Base-by-base conservation (phyloP, 108 stramenopile species). In the Conticribra weissflogii region DNA sequence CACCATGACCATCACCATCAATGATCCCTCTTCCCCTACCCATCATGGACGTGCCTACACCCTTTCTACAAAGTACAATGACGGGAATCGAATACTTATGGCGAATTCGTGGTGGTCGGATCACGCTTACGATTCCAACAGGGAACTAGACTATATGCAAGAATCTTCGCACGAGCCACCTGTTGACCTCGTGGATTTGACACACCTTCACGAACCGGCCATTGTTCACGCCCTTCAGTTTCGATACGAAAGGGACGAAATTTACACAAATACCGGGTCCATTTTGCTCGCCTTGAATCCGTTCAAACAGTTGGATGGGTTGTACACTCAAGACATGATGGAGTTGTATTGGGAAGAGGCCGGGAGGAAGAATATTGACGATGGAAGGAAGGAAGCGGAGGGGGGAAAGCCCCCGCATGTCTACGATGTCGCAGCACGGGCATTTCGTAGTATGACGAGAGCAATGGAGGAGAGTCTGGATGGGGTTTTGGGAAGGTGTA, bases 281-380 rank as follows among this genome's bases (percentile, higher is more conserved):
- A 92, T 97, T 32, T 76, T 97, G 28, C 59, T 98, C 50, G 95
- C 93, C 19, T 66, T 96, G 56, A 98, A 98, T 86, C 96, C 98
- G 3, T 93, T 92, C 58, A 83, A 84, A 51, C 60, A 72, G 15
- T 49, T 88, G 17, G 62, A 84, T 50, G 58, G 71, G 41, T 55
- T 90, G 29, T 94, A 94, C 58, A 85, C 86, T 19, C 78, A 83
- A 57, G 62, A 68, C 15, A 58, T 86, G 22, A 87, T 88, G 86
- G 48, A 85, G 50, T 19, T 54, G n/a, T 87, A 92, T 61, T 85
- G 87, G 31, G 27, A 53, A 16, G 50, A 51, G 50, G 50, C 9
- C 5, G 36, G 12, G 36, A 12, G 12, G 36, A 12, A 12, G 12
- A 12, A 41, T 5, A 12, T 9, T 5, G 12, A 41, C 33, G 57